Percentiles rank a stretch among this genome's conserved stretches.
Conservation (phyloP, 192 early-diverging fungal species). For the Coemansia javaensis region DNA sequence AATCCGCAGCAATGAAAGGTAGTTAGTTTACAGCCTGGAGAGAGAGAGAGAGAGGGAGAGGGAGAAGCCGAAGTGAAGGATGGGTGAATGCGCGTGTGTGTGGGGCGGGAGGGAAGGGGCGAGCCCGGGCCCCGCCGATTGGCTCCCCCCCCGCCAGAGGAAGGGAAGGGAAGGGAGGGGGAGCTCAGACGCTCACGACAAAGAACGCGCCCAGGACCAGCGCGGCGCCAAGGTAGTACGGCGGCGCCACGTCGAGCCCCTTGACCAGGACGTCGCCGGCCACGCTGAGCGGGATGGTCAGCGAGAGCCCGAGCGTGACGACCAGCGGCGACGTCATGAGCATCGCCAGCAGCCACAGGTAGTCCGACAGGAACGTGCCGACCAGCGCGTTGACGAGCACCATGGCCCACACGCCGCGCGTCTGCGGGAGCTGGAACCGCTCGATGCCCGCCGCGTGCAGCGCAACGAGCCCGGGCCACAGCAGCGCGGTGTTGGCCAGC, state of each 20-base stretch:
- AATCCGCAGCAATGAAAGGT: not conserved
- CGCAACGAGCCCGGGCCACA: slow-evolving; percentile 64
- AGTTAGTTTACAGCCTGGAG: too few species aligned
- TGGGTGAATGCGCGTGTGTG: too few species aligned
- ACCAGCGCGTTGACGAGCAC: slow-evolving; percentile 67
- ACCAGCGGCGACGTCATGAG: slow-evolving; percentile 78
- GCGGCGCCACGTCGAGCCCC: slow-evolving; percentile 45
- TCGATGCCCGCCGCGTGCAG: slow-evolving; percentile 62
- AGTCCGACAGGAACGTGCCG: slow-evolving; percentile 79
- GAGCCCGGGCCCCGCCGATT: too few species aligned
- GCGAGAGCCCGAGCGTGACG: slow-evolving; percentile 69
- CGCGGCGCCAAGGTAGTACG: slow-evolving; percentile 62
- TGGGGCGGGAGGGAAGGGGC: too few species aligned
- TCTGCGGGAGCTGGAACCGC: slow-evolving; percentile 57
- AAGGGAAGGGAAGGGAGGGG: too few species aligned
- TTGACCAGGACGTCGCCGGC: slow-evolving; percentile 70
- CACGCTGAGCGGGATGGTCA: slow-evolving; percentile 70
- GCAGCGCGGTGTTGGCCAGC: slow-evolving; percentile 58
- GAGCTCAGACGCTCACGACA: slow-evolving; percentile 43
- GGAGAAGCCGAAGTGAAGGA: too few species aligned
- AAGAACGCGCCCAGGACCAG: slow-evolving; percentile 67
- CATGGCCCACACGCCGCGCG: slow-evolving; percentile 55
- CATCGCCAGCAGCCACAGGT: slow-evolving; percentile 71
- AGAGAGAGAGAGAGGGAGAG: too few species aligned
- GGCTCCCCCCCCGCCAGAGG: too few species aligned